A percentile compares a stretch with the other conserved stretches of the same genome.
Evolutionary conservation across 2,329 filamentous ascomycete species (phyloP).

Genomic region (Cercospora nicotianae): DNA sequence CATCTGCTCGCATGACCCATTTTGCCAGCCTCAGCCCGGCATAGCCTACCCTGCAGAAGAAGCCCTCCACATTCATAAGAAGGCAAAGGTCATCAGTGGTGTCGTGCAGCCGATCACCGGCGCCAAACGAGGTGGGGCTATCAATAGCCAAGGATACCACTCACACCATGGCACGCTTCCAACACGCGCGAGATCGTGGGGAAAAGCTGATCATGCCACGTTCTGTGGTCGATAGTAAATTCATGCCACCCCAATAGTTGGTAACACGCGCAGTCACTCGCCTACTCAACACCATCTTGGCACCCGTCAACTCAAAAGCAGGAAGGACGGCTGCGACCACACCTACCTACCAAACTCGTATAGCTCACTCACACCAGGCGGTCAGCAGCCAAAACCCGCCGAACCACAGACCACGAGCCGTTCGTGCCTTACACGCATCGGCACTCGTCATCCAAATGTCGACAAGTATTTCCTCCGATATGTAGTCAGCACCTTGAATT

Average conservation of each 20-base stretch:
- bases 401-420: background rate
- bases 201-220: background rate
- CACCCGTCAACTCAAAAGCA: background rate
- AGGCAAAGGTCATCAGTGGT: background rate
- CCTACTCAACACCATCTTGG: background rate
- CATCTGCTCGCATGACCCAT: constrained; percentile 11
- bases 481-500: constrained; percentile 4
- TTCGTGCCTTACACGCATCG: background rate
- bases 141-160: constrained; percentile 9
- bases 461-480: constrained; percentile 7
- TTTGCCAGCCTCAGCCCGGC: background rate
- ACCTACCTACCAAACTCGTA: background rate
- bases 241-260: too few species aligned
- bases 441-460: constrained; percentile 1
- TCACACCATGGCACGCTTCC: background rate
- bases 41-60: background rate
- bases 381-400: constrained; percentile 4
- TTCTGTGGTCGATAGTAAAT: background rate
- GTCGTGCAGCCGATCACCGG: constrained; percentile 10
- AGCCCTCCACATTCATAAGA: background rate
- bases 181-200: constrained; percentile 10
- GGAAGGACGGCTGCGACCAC: constrained; percentile 5
- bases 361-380: background rate
- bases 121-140: constrained; percentile 1
- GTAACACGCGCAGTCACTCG: background rate